Percentiles rank a stretch among this genome's conserved stretches.
Evolutionary conservation across 257 asterid genomes (phyloP).

Genomic region (Fraxinus americana): DNA sequence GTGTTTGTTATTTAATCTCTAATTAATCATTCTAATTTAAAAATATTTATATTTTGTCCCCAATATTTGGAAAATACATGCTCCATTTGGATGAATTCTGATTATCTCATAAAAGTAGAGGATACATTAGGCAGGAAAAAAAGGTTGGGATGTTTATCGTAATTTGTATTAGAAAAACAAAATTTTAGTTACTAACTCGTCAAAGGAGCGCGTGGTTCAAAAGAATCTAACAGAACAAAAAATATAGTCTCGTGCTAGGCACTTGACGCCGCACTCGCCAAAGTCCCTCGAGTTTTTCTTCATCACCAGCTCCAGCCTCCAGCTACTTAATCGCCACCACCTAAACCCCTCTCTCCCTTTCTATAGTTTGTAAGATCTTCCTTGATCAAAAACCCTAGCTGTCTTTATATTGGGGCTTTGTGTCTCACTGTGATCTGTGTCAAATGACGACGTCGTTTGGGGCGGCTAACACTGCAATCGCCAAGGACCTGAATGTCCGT

Average conservation of each 20-base stretch:
- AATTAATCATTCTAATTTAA: too few relatives aligned
- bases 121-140: too few relatives aligned
- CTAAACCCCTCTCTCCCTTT: not conserved
- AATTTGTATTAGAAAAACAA: too few relatives aligned
- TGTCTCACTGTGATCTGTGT: not conserved
- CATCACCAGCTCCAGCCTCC: not conserved
- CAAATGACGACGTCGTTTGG: slow-evolving; percentile 48
- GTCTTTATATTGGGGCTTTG: not conserved
- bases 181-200: not conserved
- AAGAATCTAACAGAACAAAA: not conserved
- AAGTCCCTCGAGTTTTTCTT: not conserved
- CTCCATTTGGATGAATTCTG: too few relatives aligned
- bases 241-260: not conserved
- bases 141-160: too few relatives aligned
- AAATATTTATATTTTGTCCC: too few relatives aligned
- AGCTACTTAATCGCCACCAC: not conserved
- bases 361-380: not conserved
- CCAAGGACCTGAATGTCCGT: slow-evolving; percentile 30
- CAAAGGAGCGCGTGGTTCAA: not conserved
- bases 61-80: too few relatives aligned
- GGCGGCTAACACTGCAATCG: slow-evolving; percentile 24
- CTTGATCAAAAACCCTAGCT: not conserved
- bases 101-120: too few relatives aligned
- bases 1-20: too few relatives aligned
- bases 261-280: not conserved